Evolutionary conservation across 2,329 filamentous ascomycete species (phyloP), one percentile per base, ranked within the genome.

Genomic region (Botrytis deweyae): DNA sequence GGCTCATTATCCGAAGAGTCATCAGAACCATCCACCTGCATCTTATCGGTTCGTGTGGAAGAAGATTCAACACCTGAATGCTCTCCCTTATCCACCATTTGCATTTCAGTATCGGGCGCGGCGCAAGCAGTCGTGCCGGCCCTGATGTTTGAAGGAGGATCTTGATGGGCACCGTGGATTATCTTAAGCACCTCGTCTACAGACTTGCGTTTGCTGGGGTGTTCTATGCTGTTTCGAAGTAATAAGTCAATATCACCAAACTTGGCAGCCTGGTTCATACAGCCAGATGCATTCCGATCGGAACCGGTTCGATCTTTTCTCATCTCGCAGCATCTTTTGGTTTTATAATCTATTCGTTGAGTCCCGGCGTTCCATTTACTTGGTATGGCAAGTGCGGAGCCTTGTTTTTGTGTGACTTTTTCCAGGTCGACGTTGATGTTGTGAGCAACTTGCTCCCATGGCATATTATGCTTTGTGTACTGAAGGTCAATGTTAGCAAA

Each of bases 361-460:
- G 22, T 44, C 33, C 42, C 18, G 1, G 52, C 9, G 9, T 62
- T 65, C 66, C 66, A 73, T 40, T 38, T 73, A n/a, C 72, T 70
- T 49, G 33, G 18, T 64, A n/a, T 25, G 18, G 72, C 55, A 3
- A 73, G 36, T 25, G 33, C 16, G 2, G 72, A 63, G 18, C 72
- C 65, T 20, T 38, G 22, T 36, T 16, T 33, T 36, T 73, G 72
- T 16, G 29, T 49, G 10, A 73, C 42, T 4, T 29, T 38, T 38
- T 62, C 49, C 16, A 73, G 12, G 5, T 70, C 49, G 14, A 38
- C 33, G 18, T 73, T 73, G 29, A 73, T 33, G 14, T 73, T 73
- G 58, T 70, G n/a, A n/a, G 72, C 55, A n/a, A 73, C 36, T 52
- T 63, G 40, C 16, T 44, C 20, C 72, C 72, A 73, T 25, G 64